Evolutionary conservation across 2,329 filamentous ascomycete species (phyloP).

Genomic region (Rosellinia necatrix): DNA sequence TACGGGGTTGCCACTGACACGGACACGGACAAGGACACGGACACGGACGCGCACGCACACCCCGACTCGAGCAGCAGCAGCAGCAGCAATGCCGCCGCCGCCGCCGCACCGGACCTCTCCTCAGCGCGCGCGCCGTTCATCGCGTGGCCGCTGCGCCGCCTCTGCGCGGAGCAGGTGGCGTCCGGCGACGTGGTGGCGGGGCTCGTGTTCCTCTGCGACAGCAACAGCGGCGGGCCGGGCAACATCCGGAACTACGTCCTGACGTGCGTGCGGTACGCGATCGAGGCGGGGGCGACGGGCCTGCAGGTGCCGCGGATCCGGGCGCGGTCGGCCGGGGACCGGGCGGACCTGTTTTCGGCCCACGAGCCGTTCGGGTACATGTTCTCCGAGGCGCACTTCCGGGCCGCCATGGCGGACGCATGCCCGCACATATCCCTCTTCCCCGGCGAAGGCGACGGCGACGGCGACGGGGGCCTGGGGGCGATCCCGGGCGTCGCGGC

Average conservation of each 20-base stretch:
- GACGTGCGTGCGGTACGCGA: conserved; percentile 54
- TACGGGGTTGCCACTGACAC: neutral
- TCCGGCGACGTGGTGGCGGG: conserved; percentile 42
- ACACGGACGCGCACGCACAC: neutral
- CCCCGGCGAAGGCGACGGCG: conserved; percentile 33
- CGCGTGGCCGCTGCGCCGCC: conserved; percentile 48
- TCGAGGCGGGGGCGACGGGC: conserved; percentile 51
- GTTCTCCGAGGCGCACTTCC: conserved; percentile 51
- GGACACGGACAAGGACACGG: neutral
- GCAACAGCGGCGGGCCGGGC: conserved; percentile 55
- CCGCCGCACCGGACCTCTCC: conserved; percentile 41
- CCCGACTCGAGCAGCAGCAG: no score
- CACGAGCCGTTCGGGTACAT: conserved; percentile 48
- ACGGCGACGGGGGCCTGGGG: conserved; percentile 28
- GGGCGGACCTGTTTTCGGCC: conserved; percentile 45
- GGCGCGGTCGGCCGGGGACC: conserved; percentile 43
- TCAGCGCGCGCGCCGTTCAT: conserved; percentile 47
- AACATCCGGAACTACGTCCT: conserved; percentile 57
- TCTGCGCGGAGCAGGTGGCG: conserved; percentile 46
- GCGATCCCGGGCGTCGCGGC: conserved; percentile 44
- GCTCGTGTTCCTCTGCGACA: conserved; percentile 52
- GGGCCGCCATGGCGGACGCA: conserved; percentile 38
- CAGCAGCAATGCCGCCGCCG: no score
- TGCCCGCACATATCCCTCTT: conserved; percentile 47
- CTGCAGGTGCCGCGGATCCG: conserved; percentile 51